Evolutionary conservation across 768 basidiomycete genomes (phyloP).

Genomic region (Leccinum barrowsii): DNA sequence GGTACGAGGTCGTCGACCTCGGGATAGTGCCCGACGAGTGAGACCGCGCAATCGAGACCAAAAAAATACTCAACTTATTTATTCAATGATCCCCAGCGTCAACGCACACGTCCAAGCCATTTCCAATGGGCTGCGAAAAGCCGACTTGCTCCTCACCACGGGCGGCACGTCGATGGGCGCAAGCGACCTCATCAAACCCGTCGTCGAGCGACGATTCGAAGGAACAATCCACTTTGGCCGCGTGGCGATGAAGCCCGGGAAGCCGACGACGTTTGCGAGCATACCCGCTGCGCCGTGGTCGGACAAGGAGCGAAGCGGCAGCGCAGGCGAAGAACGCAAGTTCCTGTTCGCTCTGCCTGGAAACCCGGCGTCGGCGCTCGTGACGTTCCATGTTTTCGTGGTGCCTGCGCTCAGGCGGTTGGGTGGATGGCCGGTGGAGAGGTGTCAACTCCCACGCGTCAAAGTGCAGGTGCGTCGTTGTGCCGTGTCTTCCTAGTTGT

Average conservation of each 20-base stretch:
- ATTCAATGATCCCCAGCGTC: slow-evolving; percentile 37
- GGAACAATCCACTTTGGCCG: slow-evolving; percentile 85
- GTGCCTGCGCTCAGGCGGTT: slow-evolving; percentile 72
- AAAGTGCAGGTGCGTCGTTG: slow-evolving; percentile 52
- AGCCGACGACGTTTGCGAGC: slow-evolving; percentile 88
- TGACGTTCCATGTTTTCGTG: slow-evolving; percentile 83
- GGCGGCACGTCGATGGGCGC: slow-evolving; percentile 93
- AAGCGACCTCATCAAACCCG: slow-evolving; percentile 81
- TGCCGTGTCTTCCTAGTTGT: neutral
- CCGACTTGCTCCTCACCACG: slow-evolving; percentile 79
- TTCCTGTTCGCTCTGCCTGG: slow-evolving; percentile 84
- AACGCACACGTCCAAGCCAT: slow-evolving; percentile 57
- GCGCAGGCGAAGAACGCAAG: slow-evolving; percentile 35
- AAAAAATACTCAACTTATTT: neutral
- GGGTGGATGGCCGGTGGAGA: slow-evolving; percentile 58
- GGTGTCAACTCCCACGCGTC: slow-evolving; percentile 58
- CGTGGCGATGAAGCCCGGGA: slow-evolving; percentile 79
- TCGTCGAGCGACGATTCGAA: slow-evolving; percentile 73
- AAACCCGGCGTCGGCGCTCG: slow-evolving; percentile 85
- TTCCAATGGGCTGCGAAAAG: slow-evolving; percentile 49
- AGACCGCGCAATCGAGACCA: slow-evolving; percentile 17
- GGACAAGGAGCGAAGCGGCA: neutral
- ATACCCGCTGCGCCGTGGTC: slow-evolving; percentile 41
- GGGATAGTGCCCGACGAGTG: slow-evolving; percentile 78
- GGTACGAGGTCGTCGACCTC: slow-evolving; percentile 75